phyloP scores from a whole-genome alignment of 441 rosid genomes.

The Bocquillonia castaneifolia region DNA sequence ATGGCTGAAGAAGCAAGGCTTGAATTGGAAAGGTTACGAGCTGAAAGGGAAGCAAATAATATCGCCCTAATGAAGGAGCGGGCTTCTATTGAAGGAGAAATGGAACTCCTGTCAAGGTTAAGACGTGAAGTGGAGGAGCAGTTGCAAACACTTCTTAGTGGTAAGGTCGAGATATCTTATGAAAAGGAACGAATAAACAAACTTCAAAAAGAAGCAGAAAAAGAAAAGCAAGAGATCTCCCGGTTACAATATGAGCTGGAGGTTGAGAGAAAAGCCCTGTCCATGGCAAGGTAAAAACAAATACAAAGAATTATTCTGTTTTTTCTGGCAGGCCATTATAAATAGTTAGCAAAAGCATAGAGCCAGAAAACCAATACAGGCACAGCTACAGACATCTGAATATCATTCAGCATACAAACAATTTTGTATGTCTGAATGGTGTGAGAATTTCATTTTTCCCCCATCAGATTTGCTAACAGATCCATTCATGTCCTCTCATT shows the following conservation, averaged over 20 bases:
- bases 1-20: slow-evolving; percentile 82
- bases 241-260: slow-evolving; percentile 73
- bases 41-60: slow-evolving; percentile 67
- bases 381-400: too few species aligned
- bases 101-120: slow-evolving; percentile 67
- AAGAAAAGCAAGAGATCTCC: slow-evolving; percentile 63
- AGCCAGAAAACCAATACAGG: too few species aligned
- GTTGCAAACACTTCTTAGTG: slow-evolving; percentile 53
- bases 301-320: not conserved
- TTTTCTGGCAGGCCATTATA: too few species aligned
- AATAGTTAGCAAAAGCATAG: too few species aligned
- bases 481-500: not conserved
- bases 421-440: too few species aligned
- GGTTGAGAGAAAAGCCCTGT: slow-evolving; percentile 77
- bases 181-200: slow-evolving; percentile 71
- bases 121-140: slow-evolving; percentile 75
- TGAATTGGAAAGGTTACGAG: slow-evolving; percentile 60
- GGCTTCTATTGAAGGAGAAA: slow-evolving; percentile 68
- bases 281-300: slow-evolving; percentile 74
- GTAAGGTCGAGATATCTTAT: slow-evolving; percentile 69
- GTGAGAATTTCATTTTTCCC: too few species aligned
- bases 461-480: not conserved
- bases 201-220: slow-evolving; percentile 62
- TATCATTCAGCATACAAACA: too few species aligned
- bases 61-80: slow-evolving; percentile 62